These are phyloP conservation scores for Ogataea hybrid DNA, from an alignment of 1,139 yeast genomes.

Conservation along the genomic window DNA sequence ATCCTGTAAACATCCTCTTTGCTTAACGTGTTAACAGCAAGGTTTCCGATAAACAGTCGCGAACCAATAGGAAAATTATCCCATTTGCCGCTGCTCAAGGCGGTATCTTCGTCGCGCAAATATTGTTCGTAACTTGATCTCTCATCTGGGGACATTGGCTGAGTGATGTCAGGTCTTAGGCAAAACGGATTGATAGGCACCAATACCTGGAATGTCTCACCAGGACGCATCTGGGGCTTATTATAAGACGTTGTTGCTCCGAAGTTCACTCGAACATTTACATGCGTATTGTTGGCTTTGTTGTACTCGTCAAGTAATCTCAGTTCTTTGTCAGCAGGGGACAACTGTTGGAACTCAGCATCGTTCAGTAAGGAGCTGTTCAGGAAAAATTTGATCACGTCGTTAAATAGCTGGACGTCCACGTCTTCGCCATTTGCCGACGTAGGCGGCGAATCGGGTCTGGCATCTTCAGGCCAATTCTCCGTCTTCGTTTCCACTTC, in stretches of 20 bases:
- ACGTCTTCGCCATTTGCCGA: conserved; percentile 11
- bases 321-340: conserved; percentile 37
- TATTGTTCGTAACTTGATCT: conserved; percentile 49
- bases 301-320: conserved; percentile 29
- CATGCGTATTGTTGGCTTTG: conserved; percentile 20
- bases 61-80: conserved; percentile 75
- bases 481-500: conserved; percentile 1
- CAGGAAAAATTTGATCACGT: conserved; percentile 30
- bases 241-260: conserved; percentile 35
- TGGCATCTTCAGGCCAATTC: background rate
- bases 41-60: conserved; percentile 77
- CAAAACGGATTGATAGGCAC: conserved; percentile 51
- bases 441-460: background rate
- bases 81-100: conserved; percentile 53
- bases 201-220: conserved; percentile 37
- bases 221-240: conserved; percentile 28
- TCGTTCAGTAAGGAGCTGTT: conserved; percentile 34
- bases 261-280: conserved; percentile 28
- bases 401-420: conserved; percentile 31
- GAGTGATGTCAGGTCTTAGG: conserved; percentile 57
- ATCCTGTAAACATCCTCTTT: conserved; percentile 72
- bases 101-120: conserved; percentile 44
- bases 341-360: conserved; percentile 36
- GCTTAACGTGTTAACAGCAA: conserved; percentile 69
- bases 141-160: conserved; percentile 57